Percentiles rank a stretch among this genome's conserved stretches.
These are phyloP conservation scores for Exidia glandulosa DNA, from an alignment of 768 basidiomycete species.

Conservation along the genomic window DNA sequence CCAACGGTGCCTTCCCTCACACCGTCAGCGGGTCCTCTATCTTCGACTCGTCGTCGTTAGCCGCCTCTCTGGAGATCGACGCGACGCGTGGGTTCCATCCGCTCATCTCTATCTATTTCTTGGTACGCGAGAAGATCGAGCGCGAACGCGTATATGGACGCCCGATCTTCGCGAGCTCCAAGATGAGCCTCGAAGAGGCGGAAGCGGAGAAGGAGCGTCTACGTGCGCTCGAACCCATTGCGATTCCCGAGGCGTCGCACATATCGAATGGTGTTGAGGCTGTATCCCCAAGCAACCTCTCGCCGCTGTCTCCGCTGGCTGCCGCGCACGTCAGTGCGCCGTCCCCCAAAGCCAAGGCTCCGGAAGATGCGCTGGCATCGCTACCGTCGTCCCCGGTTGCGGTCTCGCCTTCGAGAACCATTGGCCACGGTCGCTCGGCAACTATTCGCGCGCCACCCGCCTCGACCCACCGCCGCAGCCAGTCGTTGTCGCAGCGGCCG, in stretches of 20 bases:
- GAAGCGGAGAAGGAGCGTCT: not conserved
- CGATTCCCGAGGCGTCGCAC: not conserved
- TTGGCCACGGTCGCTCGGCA: conserved; percentile 4
- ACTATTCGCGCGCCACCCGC: conserved; percentile 52
- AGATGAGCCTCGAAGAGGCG: conserved; percentile 44
- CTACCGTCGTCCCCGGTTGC: conserved; percentile 33
- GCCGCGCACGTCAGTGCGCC: conserved; percentile 77
- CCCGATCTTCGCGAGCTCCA: conserved; percentile 88
- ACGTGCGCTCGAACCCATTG: not conserved
- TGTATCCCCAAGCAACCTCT: not conserved
- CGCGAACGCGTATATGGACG: conserved; percentile 88
- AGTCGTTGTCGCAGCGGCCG: conserved; percentile 73
- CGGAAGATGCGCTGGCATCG: conserved; percentile 46
- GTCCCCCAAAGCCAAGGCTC: conserved; percentile 71
- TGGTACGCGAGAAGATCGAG: conserved; percentile 92
- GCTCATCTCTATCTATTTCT: conserved; percentile 90
- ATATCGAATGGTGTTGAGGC: not conserved
- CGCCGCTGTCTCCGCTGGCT: conserved; percentile 52
- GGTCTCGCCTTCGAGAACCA: conserved; percentile 27
- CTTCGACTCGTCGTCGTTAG: conserved; percentile 6
- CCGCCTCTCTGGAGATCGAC: conserved; percentile 28
- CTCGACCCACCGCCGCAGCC: conserved; percentile 70
- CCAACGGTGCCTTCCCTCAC: not conserved
- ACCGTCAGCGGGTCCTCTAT: conserved; percentile 6
- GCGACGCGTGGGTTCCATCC: conserved; percentile 92